Conservation (phyloP, 2,329 filamentous ascomycete genomes). For the Sarocladiaceae sp. region DNA sequence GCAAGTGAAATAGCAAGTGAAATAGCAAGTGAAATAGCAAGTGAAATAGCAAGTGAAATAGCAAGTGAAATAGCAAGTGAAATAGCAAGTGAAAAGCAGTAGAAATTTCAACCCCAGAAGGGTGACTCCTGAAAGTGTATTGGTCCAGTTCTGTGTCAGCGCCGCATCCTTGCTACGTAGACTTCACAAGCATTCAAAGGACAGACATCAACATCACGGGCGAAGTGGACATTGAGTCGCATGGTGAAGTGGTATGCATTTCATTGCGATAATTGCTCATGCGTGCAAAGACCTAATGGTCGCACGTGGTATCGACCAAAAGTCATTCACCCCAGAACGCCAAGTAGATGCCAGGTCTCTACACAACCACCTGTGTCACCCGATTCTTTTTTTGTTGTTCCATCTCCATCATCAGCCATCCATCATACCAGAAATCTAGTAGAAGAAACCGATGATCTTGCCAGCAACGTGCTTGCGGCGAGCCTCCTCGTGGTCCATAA, state of each 20-base stretch:
- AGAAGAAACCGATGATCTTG: slow-evolving; percentile 99
- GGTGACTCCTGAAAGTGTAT: too few species aligned
- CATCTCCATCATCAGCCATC: slow-evolving; percentile 8
- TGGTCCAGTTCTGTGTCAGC: too few species aligned
- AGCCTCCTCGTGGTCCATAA: slow-evolving; percentile 99
- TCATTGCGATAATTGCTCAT: slow-evolving; percentile 10
- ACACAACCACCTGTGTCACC: background rate
- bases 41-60: too few species aligned
- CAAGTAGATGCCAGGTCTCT: slow-evolving; percentile 8
- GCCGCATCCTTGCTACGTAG: too few species aligned
- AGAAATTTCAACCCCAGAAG: too few species aligned
- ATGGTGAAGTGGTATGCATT: slow-evolving; percentile 10
- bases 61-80: too few species aligned
- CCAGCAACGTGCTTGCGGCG: slow-evolving; percentile 97
- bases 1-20: too few species aligned
- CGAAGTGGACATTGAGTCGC: background rate
- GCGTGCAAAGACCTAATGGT: slow-evolving; percentile 7
- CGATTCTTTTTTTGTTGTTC: slow-evolving; percentile 14
- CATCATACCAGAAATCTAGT: slow-evolving; percentile 51
- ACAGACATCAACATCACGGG: too few species aligned
- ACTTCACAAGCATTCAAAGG: too few species aligned
- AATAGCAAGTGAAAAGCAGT: too few species aligned
- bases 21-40: too few species aligned
- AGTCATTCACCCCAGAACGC: slow-evolving; percentile 10
- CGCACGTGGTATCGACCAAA: slow-evolving; percentile 10